phyloP scores from a whole-genome alignment of 2,329 filamentous ascomycete species.

The Curvularia lunata region DNA sequence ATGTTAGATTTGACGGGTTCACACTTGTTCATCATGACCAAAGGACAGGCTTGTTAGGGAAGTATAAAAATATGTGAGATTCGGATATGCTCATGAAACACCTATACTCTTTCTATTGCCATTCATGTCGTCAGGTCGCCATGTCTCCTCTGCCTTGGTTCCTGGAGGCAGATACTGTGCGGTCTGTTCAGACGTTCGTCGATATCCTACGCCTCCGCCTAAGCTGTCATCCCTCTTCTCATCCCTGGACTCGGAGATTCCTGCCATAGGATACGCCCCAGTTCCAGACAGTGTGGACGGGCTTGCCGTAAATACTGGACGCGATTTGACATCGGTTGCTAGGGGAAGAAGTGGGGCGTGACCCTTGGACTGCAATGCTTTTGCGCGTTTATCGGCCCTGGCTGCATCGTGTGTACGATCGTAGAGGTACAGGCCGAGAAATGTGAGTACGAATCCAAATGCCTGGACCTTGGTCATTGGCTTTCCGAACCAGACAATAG shows the following conservation, averaged over 20 bases:
- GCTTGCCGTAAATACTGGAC: conserved; percentile 48
- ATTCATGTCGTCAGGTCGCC: conserved; percentile 55
- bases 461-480: conserved; percentile 83
- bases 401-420: conserved; percentile 89
- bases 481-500: conserved; percentile 95
- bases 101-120: conserved; percentile 30
- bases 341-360: conserved; percentile 72
- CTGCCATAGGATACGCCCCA: conserved; percentile 36
- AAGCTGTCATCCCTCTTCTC: conserved; percentile 65
- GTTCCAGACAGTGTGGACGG: conserved; percentile 48
- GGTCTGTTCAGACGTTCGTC: conserved; percentile 49
- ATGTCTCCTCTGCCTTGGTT: conserved; percentile 86
- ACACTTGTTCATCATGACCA: neutral
- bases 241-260: conserved; percentile 48
- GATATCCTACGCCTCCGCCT: conserved; percentile 54
- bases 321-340: conserved; percentile 46
- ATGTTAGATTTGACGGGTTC: conserved; percentile 3
- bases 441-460: conserved; percentile 85
- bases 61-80: neutral
- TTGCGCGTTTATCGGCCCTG: conserved; percentile 82
- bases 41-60: neutral
- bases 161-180: conserved; percentile 73
- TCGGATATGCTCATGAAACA: conserved; percentile 27
- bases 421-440: conserved; percentile 91
- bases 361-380: conserved; percentile 67